Percentiles rank a stretch among this genome's conserved stretches.
Evolutionary conservation across 768 basidiomycete species (phyloP).

Genomic region (Suillus luteus): DNA sequence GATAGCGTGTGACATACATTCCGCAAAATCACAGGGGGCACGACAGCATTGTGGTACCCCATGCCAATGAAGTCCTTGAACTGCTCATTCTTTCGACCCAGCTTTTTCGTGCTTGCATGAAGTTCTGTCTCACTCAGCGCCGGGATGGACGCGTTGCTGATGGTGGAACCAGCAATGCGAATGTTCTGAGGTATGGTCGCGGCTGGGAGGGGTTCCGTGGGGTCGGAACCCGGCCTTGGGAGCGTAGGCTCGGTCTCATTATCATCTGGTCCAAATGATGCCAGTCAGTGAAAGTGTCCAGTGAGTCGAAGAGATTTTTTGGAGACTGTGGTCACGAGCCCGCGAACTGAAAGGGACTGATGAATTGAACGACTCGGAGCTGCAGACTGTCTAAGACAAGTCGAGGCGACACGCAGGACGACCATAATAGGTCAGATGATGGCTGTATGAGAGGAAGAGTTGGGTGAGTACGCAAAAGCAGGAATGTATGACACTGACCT

Average conservation of each 20-base stretch:
- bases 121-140: conserved; percentile 88
- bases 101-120: conserved; percentile 65
- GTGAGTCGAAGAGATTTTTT: conserved; percentile 71
- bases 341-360: conserved; percentile 30
- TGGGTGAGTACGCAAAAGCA: conserved; percentile 18
- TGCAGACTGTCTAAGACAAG: conserved; percentile 23
- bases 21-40: conserved; percentile 93
- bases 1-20: conserved; percentile 55
- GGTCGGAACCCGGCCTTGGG: conserved; percentile 74
- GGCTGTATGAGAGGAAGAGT: conserved; percentile 23
- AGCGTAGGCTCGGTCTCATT: conserved; percentile 83
- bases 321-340: conserved; percentile 64
- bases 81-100: conserved; percentile 78
- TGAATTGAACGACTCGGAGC: conserved; percentile 16
- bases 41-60: conserved; percentile 95
- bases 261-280: conserved; percentile 92
- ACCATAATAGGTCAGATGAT: conserved; percentile 26
- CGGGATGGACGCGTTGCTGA: conserved; percentile 70
- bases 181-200: conserved; percentile 84
- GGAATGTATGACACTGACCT: conserved; percentile 18
- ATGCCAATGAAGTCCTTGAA: conserved; percentile 96
- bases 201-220: conserved; percentile 85
- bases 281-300: conserved; percentile 88
- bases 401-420: conserved; percentile 29
- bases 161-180: conserved; percentile 58